These are phyloP conservation scores for Sequoiadendron giganteum DNA, from an alignment of 75 land plant genomes.

Conservation along the genomic window DNA sequence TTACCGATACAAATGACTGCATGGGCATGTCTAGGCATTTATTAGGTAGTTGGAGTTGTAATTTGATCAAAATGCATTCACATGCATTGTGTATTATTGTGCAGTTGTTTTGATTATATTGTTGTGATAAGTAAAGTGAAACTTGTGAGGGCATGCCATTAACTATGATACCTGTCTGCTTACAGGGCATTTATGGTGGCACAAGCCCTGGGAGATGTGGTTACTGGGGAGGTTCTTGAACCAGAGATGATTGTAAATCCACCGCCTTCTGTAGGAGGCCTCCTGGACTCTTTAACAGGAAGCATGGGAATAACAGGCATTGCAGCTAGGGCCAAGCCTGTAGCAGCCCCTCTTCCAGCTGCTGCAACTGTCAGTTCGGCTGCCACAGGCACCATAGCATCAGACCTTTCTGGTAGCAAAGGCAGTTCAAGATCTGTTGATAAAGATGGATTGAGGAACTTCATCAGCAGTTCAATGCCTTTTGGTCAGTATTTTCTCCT, in stretches of 20 bases:
- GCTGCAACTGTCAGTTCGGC: slow-evolving; percentile 51
- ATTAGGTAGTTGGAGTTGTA: neutral
- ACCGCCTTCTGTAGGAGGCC: slow-evolving; percentile 80
- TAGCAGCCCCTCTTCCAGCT: slow-evolving; percentile 65
- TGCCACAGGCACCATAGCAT: slow-evolving; percentile 45
- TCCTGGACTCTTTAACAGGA: slow-evolving; percentile 88
- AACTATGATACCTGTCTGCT: neutral
- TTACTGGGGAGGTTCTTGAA: slow-evolving; percentile 72
- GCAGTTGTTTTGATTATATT: neutral
- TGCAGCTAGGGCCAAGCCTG: slow-evolving; percentile 86
- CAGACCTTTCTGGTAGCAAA: slow-evolving; percentile 47
- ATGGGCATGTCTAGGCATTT: slow-evolving; percentile 6
- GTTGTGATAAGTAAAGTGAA: neutral
- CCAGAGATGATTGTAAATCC: slow-evolving; percentile 79
- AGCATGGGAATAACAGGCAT: slow-evolving; percentile 80
- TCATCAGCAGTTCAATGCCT: slow-evolving; percentile 90
- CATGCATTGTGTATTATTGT: neutral
- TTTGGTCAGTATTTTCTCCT: slow-evolving; percentile 71
- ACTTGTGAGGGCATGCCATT: neutral
- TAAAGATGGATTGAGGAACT: slow-evolving; percentile 73
- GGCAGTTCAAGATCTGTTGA: slow-evolving; percentile 60
- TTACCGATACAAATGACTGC: neutral
- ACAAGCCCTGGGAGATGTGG: slow-evolving; percentile 78
- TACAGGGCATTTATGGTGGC: slow-evolving; percentile 85
- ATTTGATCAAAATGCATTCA: neutral